phyloP scores from a whole-genome alignment of 2,329 filamentous ascomycete species.

The Neobulgaria alba region DNA sequence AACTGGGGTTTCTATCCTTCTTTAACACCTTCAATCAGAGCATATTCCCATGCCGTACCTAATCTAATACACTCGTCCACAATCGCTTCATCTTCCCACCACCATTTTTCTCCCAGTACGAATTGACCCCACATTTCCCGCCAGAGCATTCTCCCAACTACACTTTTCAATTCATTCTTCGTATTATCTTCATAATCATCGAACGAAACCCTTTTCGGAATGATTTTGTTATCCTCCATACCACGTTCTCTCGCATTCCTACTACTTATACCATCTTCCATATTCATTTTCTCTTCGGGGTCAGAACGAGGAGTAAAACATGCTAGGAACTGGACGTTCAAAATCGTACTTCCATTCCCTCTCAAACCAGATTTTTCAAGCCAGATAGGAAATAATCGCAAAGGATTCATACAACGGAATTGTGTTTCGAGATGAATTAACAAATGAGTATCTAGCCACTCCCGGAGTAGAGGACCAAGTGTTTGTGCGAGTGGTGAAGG shows the following conservation, averaged over 20 bases:
- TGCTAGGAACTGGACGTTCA: constrained; percentile 21
- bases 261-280: too few species aligned
- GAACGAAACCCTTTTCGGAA: constrained; percentile 13
- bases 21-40: constrained; percentile 47
- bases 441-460: constrained; percentile 55
- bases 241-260: background rate
- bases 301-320: constrained; percentile 6
- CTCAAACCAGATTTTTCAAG: constrained; percentile 46
- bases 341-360: constrained; percentile 26
- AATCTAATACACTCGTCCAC: constrained; percentile 45
- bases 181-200: constrained; percentile 24
- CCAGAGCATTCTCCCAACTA: constrained; percentile 51
- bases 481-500: constrained; percentile 48
- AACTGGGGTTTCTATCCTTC: too few species aligned
- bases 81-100: constrained; percentile 52
- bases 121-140: constrained; percentile 47
- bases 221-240: background rate
- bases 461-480: constrained; percentile 46
- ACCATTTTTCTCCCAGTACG: constrained; percentile 38
- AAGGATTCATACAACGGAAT: constrained; percentile 52
- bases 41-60: constrained; percentile 51
- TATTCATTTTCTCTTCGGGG: too few species aligned
- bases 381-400: constrained; percentile 49
- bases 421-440: constrained; percentile 48
- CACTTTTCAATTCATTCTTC: constrained; percentile 38